Evolutionary conservation across 1,284 basidiomycete species (phyloP).

Genomic region (Ganoderma sp.): DNA sequence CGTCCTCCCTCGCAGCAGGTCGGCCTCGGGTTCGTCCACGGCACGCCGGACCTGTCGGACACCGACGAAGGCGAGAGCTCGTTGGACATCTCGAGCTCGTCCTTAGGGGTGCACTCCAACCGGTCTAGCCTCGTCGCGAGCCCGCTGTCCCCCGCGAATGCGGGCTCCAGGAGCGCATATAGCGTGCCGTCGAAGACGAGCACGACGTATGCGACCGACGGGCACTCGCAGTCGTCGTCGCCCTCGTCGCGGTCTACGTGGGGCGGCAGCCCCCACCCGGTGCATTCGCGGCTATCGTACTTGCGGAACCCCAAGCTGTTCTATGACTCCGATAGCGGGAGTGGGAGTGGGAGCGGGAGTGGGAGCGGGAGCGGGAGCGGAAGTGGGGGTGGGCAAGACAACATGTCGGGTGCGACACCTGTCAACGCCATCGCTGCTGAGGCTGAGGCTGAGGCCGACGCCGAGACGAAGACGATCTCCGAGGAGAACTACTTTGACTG

Average conservation of each 20-base stretch:
- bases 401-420: background rate
- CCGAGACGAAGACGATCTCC: background rate
- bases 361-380: background rate
- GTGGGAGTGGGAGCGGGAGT: background rate
- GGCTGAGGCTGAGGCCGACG: background rate
- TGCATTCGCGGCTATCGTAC: background rate
- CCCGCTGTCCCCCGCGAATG: background rate
- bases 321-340: background rate
- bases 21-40: conserved; percentile 1
- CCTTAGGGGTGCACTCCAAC: background rate
- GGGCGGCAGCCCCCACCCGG: background rate
- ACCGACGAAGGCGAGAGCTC: background rate
- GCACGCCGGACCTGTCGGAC: background rate
- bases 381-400: background rate
- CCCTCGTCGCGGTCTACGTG: background rate
- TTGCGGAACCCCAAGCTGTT: background rate
- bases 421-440: background rate
- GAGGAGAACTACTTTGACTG: background rate
- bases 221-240: background rate
- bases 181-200: background rate
- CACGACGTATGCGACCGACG: background rate
- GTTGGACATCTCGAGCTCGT: background rate
- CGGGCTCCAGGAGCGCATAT: background rate
- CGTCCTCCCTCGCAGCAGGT: background rate
- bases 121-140: background rate